Evolutionary conservation across 495 filamentous ascomycete species (phyloP).

Genomic region (Hypomontagnella submonticulosa): DNA sequence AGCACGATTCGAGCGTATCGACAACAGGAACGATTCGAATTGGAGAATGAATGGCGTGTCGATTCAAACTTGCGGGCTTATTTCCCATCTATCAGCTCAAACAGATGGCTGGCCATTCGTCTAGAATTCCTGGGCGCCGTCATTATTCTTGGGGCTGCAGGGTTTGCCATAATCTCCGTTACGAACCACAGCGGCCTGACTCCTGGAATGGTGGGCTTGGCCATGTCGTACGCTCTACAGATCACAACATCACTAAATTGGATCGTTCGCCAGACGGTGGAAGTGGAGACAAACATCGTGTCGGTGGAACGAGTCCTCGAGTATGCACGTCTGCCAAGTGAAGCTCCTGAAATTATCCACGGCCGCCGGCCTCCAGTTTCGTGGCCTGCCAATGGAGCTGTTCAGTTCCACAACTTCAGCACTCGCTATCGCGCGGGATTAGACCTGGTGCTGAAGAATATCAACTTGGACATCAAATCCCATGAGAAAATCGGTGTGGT

Average conservation of each 20-base stretch:
- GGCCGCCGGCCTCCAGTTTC: conserved; percentile 85
- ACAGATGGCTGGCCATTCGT: conserved; percentile 94
- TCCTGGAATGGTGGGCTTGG: conserved; percentile 86
- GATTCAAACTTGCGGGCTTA: conserved; percentile 96
- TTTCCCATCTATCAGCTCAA: conserved; percentile 95
- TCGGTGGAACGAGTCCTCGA: conserved; percentile 98
- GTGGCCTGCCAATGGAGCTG: conserved; percentile 92
- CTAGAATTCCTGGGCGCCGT: conserved; percentile 96
- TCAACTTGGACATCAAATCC: conserved; percentile 90
- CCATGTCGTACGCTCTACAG: conserved; percentile 96
- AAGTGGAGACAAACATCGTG: conserved; percentile 99
- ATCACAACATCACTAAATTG: conserved; percentile 99
- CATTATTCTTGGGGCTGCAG: conserved; percentile 88
- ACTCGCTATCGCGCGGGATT: conserved; percentile 89
- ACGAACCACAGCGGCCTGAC: conserved; percentile 73
- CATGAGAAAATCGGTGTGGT: conserved; percentile 99
- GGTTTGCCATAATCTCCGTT: conserved; percentile 84
- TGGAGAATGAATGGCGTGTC: conserved; percentile 98
- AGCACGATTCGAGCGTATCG: conserved; percentile 97
- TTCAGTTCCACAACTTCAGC: conserved; percentile 93
- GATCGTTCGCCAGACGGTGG: conserved; percentile 98
- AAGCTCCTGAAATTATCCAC: conserved; percentile 94
- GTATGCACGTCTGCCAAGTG: conserved; percentile 91
- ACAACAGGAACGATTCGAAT: conserved; percentile 84
- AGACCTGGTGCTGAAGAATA: conserved; percentile 91